Base-by-base conservation (phyloP, 1,284 basidiomycete genomes). In the Puccinia horiana region DNA sequence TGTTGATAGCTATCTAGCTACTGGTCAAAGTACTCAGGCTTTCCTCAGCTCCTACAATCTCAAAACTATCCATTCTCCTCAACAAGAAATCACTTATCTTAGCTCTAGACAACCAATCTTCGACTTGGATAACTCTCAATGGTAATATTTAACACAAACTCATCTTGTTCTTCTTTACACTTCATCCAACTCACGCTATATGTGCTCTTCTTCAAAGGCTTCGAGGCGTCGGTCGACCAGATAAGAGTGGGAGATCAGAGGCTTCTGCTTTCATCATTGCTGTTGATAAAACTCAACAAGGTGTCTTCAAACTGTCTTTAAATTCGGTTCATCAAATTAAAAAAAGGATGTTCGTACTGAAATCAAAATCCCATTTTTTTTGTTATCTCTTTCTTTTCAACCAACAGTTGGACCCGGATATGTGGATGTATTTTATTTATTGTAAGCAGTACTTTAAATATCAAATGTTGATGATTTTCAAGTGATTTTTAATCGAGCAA, bases 341-440 rank as follows among this genome's bases (percentile, higher is more conserved):
- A n/a, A n/a, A n/a, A n/a, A n/a, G n/a, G n/a, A n/a, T n/a, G 37
- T 8, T 8, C 5, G 32, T 40, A 65, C 37, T 40, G 9, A 49
- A 74, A 29, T 16, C 32, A 52, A n/a, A n/a, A n/a, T n/a, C n/a
- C 56, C 29, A 35, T 26, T n/a, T 52, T 35, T n/a, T 9, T 72
- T 72, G 18, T 16, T 32, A 32, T n/a, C 32, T 20, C 44, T 58
- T 61, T n/a, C 44, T 61, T 1, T 61, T 14, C 23, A 37, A 18
- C 58, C 18, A 0, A 16, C 18, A 77, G 77, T 79, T 32, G 77
- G 77, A n/a, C 65, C 77, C 9, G 77, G 77, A 12, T 79, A 65
- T 63, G 77, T 79, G 3, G 77, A 79, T 37, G 77, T 79, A n/a
- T 79, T 79, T 56, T 79, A 79, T 56, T 16, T 79, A 70, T 79